These are phyloP conservation scores for Daldinia sp. DNA, from an alignment of 2,329 filamentous ascomycete genomes.

Conservation along the genomic window DNA sequence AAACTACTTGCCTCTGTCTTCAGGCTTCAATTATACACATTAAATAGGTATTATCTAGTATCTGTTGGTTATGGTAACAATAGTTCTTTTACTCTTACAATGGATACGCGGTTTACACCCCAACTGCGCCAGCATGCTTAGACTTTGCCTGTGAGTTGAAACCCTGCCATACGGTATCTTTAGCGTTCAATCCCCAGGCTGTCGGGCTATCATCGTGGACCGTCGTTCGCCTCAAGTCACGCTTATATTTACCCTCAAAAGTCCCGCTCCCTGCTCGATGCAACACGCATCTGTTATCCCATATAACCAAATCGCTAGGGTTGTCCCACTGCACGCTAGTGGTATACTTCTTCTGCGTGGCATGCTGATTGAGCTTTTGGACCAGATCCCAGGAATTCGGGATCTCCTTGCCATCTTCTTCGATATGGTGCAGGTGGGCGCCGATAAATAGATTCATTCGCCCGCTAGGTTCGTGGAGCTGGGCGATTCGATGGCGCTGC, in stretches of 20 bases:
- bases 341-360: slow-evolving; percentile 61
- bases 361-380: slow-evolving; percentile 60
- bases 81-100: neutral
- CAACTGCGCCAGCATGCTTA: slow-evolving; percentile 27
- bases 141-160: slow-evolving; percentile 35
- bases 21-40: neutral
- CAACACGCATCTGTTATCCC: slow-evolving; percentile 70
- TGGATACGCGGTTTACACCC: slow-evolving; percentile 3
- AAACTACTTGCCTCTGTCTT: too few species aligned
- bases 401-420: slow-evolving; percentile 52
- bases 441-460: slow-evolving; percentile 67
- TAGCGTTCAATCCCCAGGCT: slow-evolving; percentile 56
- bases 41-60: neutral
- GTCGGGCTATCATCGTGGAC: slow-evolving; percentile 61
- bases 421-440: slow-evolving; percentile 65
- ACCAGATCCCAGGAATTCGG: slow-evolving; percentile 55
- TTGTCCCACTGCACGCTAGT: slow-evolving; percentile 62
- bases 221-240: slow-evolving; percentile 68
- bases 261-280: slow-evolving; percentile 63
- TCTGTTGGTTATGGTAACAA: neutral
- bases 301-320: slow-evolving; percentile 65
- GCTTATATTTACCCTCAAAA: slow-evolving; percentile 61
- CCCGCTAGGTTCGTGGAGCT: slow-evolving; percentile 64
- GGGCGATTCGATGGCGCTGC: slow-evolving; percentile 61
- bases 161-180: slow-evolving; percentile 44